A percentile compares a stretch with the other conserved stretches of the same genome.
Evolutionary conservation across 257 asterid species (phyloP).

Genomic region (Fraxinus quadrangulata): DNA sequence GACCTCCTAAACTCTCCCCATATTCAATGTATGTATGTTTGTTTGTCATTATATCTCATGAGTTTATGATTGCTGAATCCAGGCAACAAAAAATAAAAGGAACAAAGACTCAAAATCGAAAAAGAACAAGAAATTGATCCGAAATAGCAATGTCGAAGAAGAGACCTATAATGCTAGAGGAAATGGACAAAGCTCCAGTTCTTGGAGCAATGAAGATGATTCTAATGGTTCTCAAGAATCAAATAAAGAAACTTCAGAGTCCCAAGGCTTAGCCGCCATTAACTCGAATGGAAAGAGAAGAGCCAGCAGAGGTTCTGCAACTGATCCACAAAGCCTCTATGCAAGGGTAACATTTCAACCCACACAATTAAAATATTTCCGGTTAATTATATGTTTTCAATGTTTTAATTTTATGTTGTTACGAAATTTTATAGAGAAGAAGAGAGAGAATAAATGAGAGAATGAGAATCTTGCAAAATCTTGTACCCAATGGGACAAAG

Average conservation of each 20-base stretch:
- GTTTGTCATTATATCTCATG: slow-evolving; percentile 6
- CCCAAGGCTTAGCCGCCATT: slow-evolving; percentile 20
- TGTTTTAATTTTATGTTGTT: background rate
- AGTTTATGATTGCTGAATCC: slow-evolving; percentile 9
- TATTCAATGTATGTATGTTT: background rate
- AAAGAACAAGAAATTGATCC: slow-evolving; percentile 2
- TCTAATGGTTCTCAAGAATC: slow-evolving; percentile 40
- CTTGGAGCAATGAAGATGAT: slow-evolving; percentile 39
- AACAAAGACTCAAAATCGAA: slow-evolving; percentile 15
- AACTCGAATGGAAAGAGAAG: slow-evolving; percentile 42
- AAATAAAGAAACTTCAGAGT: slow-evolving; percentile 34
- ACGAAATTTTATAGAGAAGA: slow-evolving; percentile 43
- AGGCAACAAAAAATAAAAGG: slow-evolving; percentile 34
- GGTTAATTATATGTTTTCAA: background rate
- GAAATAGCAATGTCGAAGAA: background rate
- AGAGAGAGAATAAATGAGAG: slow-evolving; percentile 58
- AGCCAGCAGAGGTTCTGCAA: slow-evolving; percentile 52
- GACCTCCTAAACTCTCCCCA: background rate
- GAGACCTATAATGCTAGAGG: slow-evolving; percentile 28
- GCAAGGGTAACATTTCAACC: slow-evolving; percentile 43
- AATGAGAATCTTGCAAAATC: slow-evolving; percentile 53
- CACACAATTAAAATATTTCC: background rate
- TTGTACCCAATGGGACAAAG: slow-evolving; percentile 60
- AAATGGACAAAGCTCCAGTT: slow-evolving; percentile 33
- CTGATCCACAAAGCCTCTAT: slow-evolving; percentile 58